Conservation (phyloP, 441 rosid genomes). For the Erodium texanum region DNA sequence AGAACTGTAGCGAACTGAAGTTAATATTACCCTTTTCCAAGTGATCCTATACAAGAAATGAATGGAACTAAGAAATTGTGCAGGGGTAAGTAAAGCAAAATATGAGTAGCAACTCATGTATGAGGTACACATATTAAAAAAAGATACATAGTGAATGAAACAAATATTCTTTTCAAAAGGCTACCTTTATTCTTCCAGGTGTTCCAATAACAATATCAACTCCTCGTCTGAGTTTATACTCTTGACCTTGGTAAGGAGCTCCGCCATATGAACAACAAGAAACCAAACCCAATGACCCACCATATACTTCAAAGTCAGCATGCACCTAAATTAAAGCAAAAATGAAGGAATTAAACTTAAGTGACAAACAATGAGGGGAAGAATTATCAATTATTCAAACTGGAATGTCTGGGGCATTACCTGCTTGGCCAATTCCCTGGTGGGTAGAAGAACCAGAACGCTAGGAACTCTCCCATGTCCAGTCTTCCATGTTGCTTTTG, state of each 20-base stretch:
- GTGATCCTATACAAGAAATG: constrained; percentile 50
- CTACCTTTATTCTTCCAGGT: constrained; percentile 85
- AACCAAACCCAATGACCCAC: constrained; percentile 60
- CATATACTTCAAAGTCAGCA: constrained; percentile 76
- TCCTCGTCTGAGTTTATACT: constrained; percentile 57
- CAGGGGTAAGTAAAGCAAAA: neutral
- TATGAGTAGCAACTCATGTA: neutral
- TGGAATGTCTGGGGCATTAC: constrained; percentile 19
- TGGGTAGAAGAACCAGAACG: constrained; percentile 82
- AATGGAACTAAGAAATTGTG: constrained; percentile 1
- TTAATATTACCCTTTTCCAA: constrained; percentile 62
- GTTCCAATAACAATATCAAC: constrained; percentile 87
- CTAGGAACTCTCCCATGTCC: constrained; percentile 79
- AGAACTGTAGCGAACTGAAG: constrained; percentile 53
- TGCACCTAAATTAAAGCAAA: constrained; percentile 33
- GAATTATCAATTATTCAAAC: too few species aligned
- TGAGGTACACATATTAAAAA: neutral
- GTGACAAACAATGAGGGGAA: too few species aligned
- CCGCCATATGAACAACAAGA: constrained; percentile 90
- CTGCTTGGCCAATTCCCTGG: constrained; percentile 90
- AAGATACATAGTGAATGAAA: neutral
- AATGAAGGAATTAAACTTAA: neutral
- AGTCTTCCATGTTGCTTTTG: constrained; percentile 45
- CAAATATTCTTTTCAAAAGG: neutral
- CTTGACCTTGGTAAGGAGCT: constrained; percentile 51